A percentile compares a stretch with the other conserved stretches of the same genome.
Conservation (phyloP, 371 early-diverging fungal genomes). For the Mucor mucedo region DNA sequence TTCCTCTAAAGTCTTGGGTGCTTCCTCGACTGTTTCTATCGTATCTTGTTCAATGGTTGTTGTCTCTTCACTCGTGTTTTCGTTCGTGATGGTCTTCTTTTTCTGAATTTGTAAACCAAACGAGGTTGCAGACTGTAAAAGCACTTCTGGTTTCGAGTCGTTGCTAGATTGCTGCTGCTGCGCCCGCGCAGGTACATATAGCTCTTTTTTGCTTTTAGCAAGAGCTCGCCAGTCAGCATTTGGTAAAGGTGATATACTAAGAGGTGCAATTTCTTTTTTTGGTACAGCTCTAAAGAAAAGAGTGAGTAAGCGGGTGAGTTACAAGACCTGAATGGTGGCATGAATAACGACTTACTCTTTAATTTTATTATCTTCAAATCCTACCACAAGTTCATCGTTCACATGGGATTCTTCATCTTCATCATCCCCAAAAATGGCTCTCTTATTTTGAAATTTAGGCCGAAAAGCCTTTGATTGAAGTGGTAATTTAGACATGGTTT, state of each 20-base stretch:
- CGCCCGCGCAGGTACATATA: conserved; percentile 45
- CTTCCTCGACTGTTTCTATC: conserved; percentile 12
- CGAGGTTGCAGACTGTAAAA: conserved; percentile 10
- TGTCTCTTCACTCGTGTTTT: conserved; percentile 2
- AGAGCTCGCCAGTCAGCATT: conserved; percentile 58
- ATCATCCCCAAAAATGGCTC: conserved; percentile 42
- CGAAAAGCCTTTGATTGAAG: conserved; percentile 28
- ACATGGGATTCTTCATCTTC: conserved; percentile 44
- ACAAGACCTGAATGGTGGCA: background rate
- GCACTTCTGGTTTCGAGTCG: conserved; percentile 16
- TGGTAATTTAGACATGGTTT: conserved; percentile 30
- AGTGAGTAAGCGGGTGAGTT: background rate
- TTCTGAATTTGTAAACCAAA: conserved; percentile 49
- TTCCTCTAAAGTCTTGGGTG: conserved; percentile 58
- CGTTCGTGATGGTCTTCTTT: conserved; percentile 8
- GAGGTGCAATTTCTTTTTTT: conserved; percentile 43
- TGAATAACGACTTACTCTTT: conserved; percentile 44
- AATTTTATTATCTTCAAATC: conserved; percentile 59
- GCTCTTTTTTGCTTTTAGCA: conserved; percentile 44
- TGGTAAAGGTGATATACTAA: conserved; percentile 54
- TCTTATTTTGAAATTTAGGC: conserved; percentile 32
- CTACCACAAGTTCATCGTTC: conserved; percentile 52
- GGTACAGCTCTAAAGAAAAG: conserved; percentile 39
- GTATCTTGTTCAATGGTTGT: conserved; percentile 12
- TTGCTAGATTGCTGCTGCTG: conserved; percentile 20